Base-by-base conservation (phyloP, 495 filamentous ascomycete species). In the Aspergillus heteromorphus region DNA sequence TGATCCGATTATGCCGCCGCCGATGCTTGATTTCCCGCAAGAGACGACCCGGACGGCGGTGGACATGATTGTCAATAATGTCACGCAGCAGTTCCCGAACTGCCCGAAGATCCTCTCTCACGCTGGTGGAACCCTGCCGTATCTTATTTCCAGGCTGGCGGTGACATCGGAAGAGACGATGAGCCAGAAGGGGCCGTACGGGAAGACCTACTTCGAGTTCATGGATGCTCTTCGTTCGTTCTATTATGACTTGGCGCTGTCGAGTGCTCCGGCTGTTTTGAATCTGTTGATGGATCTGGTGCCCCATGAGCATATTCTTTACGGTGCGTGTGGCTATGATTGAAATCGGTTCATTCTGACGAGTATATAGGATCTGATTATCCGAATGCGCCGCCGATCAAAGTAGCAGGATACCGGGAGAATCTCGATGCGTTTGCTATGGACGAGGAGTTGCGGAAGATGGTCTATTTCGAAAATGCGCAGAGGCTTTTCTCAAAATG, bases 31-130 rank as follows among this genome's bases (percentile, higher is more conserved):
- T n/a, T 50, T 38, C 8, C 48, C 48, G 36, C 6, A 13, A 4
- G 48, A 50, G 29, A 40, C 48, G 4, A 50, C 48, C 13, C 48
- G 48, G 0, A 38, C 48, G n/a, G 48, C 48, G 2, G 29, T 50
- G 1, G 48, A 50, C 21, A 36, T 50, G 48, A 50, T 50, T n/a
- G 16, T 50, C 17, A 38, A 18, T 17, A 50, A 50, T n/a, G 48
- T 50, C 4, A 38, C 18, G 2, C 0, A 17, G 50, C 7, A 53
- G 19, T 54, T 52, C 48, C 66, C 65, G 1, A 59, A 73, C 27
- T 69, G 68, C 56, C 76, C 77, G 53, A 67, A 77, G 36, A 80
- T 82, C 20, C 60, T 81, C 4, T 73, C 73, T 1, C 79, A 83
- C 51, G 78, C 67, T 0, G 80, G 78, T 1, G 78, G 79, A 0